Percentiles rank a stretch among this genome's conserved stretches.
phyloP scores from a whole-genome alignment of 2,329 filamentous ascomycete species.

The Cadophora sp. region DNA sequence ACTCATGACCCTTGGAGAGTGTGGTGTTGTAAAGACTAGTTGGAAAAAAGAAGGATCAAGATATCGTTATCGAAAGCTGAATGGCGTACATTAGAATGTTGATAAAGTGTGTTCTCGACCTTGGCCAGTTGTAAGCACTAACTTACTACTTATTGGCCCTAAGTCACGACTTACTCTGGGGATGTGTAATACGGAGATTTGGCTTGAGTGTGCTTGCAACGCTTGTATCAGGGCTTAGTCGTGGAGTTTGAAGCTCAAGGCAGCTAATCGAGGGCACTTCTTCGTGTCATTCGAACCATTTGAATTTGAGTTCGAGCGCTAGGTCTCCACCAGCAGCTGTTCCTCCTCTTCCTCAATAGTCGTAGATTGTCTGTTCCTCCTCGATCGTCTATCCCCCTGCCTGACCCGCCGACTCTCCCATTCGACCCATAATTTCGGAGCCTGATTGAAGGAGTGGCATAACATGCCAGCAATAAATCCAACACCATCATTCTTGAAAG shows the following conservation, averaged over 20 bases:
- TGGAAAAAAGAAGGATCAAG: background rate
- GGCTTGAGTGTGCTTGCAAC: background rate
- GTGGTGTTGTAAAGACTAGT: background rate
- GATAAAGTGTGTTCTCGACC: background rate
- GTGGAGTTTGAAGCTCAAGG: too few species aligned
- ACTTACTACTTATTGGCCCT: background rate
- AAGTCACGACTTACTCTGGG: background rate
- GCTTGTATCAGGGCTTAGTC: background rate
- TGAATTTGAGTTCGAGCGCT: background rate
- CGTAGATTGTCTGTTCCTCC: conserved; percentile 18
- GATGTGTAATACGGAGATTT: background rate
- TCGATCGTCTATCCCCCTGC: conserved; percentile 16
- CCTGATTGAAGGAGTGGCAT: conserved; percentile 72
- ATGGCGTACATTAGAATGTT: background rate
- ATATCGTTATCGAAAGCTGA: background rate
- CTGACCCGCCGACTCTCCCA: conserved; percentile 27
- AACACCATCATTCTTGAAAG: conserved; percentile 88
- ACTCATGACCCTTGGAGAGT: background rate
- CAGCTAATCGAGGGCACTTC: background rate
- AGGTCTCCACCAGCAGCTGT: conserved; percentile 22
- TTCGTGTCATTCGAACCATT: background rate
- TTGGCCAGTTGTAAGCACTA: background rate
- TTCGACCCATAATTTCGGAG: conserved; percentile 27
- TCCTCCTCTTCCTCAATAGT: conserved; percentile 29
- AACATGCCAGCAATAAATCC: conserved; percentile 84